Evolutionary conservation across 1,139 yeast genomes (phyloP), one percentile per base, ranked within the genome.

Genomic region (Debaryomycetaceae sp.): DNA sequence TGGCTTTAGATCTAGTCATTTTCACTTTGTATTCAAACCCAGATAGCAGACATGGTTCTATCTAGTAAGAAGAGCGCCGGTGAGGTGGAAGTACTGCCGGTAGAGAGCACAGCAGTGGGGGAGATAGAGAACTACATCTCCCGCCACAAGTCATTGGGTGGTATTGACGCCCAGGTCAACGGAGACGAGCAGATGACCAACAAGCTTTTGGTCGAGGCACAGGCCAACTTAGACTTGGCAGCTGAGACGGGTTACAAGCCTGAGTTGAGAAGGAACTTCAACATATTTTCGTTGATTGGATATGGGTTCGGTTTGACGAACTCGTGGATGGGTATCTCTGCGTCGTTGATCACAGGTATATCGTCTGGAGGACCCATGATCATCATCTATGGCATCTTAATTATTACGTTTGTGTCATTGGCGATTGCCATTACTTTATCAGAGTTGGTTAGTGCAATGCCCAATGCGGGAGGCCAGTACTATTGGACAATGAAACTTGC

Each of bases 281-380:
- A 27, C 23, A n/a, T 34, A 3, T 17, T 34, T 13, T 46, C 51
- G 9, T 17, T 77, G 5, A 56, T 74, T 41, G 79, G 78, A 14
- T 69, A 75, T 35, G 78, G 80, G 2, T 76, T 76, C 46, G 78
- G 80, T 6, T 62, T 76, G 46, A 76, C 80, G n/a, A 76, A 76
- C 55, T 74, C 80, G 5, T 77, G 80, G 78, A 72, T 75, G 45
- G 81, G 81, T 37, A 69, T 77, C 36, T 71, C 79, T 5, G 76
- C 80, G 1, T 70, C 81, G 1, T 66, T 76, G 56, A 70, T 71
- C 33, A 68, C 78, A 5, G 78, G 80, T 42, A 67, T 77, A 43
- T 58, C 65, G 20, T 66, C 77, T 34, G 81, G 82, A 34, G 81
- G 81, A 4, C 79, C 80, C 23, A 62, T 75, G 53, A 57, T 74